Percentiles rank a stretch among this genome's conserved stretches.
phyloP scores from a whole-genome alignment of 768 basidiomycete species.

The Fomitopsis pulvina region DNA sequence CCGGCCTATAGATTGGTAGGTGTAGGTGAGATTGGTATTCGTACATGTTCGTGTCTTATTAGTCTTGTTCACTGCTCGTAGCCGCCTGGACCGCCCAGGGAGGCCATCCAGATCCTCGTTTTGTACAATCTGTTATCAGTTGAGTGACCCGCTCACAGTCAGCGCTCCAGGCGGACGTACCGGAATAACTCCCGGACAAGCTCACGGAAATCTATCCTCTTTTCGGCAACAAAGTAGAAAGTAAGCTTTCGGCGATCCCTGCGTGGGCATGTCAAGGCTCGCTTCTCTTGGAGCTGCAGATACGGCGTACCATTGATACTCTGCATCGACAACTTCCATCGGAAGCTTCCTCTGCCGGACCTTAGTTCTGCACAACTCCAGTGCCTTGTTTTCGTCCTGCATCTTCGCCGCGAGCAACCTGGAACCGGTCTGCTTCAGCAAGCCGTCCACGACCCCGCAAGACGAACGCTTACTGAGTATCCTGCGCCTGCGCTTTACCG shows the following conservation, averaged over 20 bases:
- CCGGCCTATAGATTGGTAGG: neutral
- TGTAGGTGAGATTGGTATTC: neutral
- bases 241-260: slow-evolving; percentile 98
- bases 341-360: slow-evolving; percentile 91
- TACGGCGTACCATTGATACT: slow-evolving; percentile 86
- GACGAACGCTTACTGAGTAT: slow-evolving; percentile 58
- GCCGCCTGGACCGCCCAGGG: slow-evolving; percentile 48
- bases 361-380: slow-evolving; percentile 87
- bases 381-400: slow-evolving; percentile 87
- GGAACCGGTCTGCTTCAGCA: neutral
- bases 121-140: slow-evolving; percentile 90
- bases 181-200: slow-evolving; percentile 92
- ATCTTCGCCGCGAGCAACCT: slow-evolving; percentile 77
- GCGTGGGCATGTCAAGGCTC: neutral
- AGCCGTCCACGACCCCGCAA: neutral
- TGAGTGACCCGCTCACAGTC: no score
- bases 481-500: slow-evolving; percentile 75
- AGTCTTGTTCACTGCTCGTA: slow-evolving; percentile 33
- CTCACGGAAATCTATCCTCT: slow-evolving; percentile 93
- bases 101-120: slow-evolving; percentile 95
- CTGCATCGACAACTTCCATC: slow-evolving; percentile 98
- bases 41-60: neutral
- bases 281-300: neutral
- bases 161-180: slow-evolving; percentile 45
- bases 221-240: slow-evolving; percentile 96